Percentiles rank a stretch among this genome's conserved stretches.
Evolutionary conservation across 345 rosid species (phyloP).

Genomic region (Ailanthus altissimus): DNA sequence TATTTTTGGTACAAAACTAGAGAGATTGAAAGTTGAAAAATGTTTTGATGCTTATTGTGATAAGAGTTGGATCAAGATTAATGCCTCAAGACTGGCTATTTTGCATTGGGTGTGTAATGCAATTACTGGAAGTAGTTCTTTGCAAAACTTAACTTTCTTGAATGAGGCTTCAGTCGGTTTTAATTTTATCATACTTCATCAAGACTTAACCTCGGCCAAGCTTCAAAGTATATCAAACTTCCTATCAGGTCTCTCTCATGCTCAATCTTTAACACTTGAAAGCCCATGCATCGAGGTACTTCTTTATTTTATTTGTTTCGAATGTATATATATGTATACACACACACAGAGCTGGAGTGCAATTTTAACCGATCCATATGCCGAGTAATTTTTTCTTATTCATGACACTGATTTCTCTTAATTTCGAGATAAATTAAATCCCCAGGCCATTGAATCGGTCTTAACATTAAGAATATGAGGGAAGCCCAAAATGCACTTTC

Average conservation of each 20-base stretch:
- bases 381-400: background rate
- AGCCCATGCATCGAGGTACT: constrained; percentile 70
- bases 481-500: too few relatives aligned
- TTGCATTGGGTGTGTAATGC: constrained; percentile 61
- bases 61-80: constrained; percentile 53
- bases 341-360: background rate
- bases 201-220: constrained; percentile 37
- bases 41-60: constrained; percentile 55
- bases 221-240: constrained; percentile 45
- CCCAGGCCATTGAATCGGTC: too few relatives aligned
- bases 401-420: background rate
- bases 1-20: constrained; percentile 42
- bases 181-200: constrained; percentile 37
- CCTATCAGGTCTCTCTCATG: constrained; percentile 50
- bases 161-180: constrained; percentile 54
- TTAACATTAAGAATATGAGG: background rate
- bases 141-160: constrained; percentile 47
- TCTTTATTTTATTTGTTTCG: constrained; percentile 4
- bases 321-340: background rate
- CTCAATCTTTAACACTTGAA: constrained; percentile 49
- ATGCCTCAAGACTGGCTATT: constrained; percentile 43
- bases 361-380: background rate
- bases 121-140: constrained; percentile 33
- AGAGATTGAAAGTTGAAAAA: constrained; percentile 49
- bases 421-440: background rate